Percentiles rank a stretch among this genome's conserved stretches.
These are phyloP conservation scores for Stenogyne calaminthoides DNA, from an alignment of 305 asterid genomes.

Conservation along the genomic window DNA sequence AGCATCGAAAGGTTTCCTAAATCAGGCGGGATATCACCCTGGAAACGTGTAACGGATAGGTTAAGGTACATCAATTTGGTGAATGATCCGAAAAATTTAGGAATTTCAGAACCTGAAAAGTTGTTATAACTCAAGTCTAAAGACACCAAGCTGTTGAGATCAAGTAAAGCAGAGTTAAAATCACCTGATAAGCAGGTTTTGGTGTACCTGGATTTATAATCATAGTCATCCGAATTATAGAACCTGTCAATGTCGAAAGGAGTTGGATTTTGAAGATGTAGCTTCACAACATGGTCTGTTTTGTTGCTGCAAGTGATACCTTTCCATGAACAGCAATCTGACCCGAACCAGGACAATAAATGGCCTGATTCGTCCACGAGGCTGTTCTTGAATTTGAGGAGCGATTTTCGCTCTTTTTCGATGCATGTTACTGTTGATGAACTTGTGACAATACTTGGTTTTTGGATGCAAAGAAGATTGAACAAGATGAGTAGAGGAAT, in stretches of 20 bases:
- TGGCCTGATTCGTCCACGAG: conserved; percentile 23
- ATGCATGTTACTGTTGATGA: conserved; percentile 20
- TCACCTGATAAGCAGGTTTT: conserved; percentile 25
- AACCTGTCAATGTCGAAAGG: conserved; percentile 20
- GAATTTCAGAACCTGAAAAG: conserved; percentile 19
- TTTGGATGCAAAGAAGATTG: neutral
- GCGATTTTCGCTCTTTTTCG: conserved; percentile 22
- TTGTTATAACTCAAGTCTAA: conserved; percentile 32
- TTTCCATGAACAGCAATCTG: conserved; percentile 29
- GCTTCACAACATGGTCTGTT: conserved; percentile 16
- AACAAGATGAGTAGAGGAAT: neutral
- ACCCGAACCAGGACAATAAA: conserved; percentile 27
- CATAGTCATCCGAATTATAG: conserved; percentile 12
- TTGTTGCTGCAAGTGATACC: conserved; percentile 29
- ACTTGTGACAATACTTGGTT: neutral
- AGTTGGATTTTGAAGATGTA: conserved; percentile 26
- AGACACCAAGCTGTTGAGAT: conserved; percentile 14
- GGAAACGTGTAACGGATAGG: conserved; percentile 23
- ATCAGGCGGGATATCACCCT: conserved; percentile 15
- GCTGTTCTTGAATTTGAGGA: conserved; percentile 19
- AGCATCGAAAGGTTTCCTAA: conserved; percentile 17
- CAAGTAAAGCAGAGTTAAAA: conserved; percentile 13
- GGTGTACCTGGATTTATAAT: conserved; percentile 10
- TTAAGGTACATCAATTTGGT: conserved; percentile 19
- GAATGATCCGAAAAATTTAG: conserved; percentile 25